These are phyloP conservation scores for Mycena albidolilacea DNA, from an alignment of 768 basidiomycete genomes.

Conservation along the genomic window DNA sequence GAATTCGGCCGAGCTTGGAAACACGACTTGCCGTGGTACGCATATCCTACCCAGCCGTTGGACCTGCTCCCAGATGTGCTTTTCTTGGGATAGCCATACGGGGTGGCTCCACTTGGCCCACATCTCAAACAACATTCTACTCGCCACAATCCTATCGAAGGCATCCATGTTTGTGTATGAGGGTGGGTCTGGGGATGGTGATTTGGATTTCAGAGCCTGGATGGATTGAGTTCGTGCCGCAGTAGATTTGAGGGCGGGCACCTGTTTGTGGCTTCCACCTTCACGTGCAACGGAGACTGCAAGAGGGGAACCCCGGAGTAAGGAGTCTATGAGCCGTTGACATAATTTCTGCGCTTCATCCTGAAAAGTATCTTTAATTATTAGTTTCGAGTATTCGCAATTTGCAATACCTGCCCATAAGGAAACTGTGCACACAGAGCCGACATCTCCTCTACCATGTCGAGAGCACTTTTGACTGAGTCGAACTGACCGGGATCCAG, in stretches of 20 bases:
- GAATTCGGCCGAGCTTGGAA: neutral
- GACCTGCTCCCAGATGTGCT: neutral
- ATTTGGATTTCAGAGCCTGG: neutral
- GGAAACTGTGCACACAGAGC: neutral
- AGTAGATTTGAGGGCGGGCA: neutral
- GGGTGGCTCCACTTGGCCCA: neutral
- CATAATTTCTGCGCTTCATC: neutral
- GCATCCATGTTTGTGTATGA: neutral
- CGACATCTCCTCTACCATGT: neutral
- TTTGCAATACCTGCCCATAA: constrained; percentile 1
- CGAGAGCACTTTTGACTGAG: neutral
- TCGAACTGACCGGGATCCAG: neutral
- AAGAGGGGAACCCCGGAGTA: neutral
- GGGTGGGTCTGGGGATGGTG: neutral
- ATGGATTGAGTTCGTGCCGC: neutral
- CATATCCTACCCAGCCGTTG: neutral
- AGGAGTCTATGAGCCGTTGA: neutral
- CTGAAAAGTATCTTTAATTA: neutral
- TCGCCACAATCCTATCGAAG: neutral
- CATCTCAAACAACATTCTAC: neutral
- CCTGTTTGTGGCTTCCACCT: neutral
- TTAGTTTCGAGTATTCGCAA: neutral
- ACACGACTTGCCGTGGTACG: neutral
- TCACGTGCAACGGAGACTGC: too few species aligned
- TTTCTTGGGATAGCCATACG: neutral